Evolutionary conservation across 2,329 filamentous ascomycete genomes (phyloP), one percentile per base, ranked within the genome.

Genomic region (Alternaria tenuissima): DNA sequence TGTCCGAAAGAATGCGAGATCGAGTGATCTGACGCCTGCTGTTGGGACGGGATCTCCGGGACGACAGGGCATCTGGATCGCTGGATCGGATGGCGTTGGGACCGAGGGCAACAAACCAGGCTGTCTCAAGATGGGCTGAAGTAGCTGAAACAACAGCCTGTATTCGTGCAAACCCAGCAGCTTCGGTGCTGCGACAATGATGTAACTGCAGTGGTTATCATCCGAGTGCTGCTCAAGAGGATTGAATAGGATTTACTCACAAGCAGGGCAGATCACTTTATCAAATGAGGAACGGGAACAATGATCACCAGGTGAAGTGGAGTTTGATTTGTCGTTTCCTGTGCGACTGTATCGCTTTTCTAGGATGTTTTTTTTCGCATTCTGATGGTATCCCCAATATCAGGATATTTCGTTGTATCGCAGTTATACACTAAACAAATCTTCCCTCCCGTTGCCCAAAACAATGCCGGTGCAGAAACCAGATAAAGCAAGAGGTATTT

Each of bases 391-490:
- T 63, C 64, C 63, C 58, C 64, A 65, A 63, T 65, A 59, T 64
- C 58, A 55, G 62, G 56, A 55, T 60, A 58, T 55, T 62, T 65
- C 65, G 62, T 62, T 66, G 51, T 61, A 65, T 61, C 59, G 61
- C 67, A 71, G 65, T 67, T 64, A 64, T 69, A 71, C 61, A 63
- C 62, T 56, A 67, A 62, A 55, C 56, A 62, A 63, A 54, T 39
- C 42, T 47, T 54, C 55, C 65, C 55, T 30, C 57, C 63, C 63
- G 48, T 55, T 34, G 54, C 59, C 63, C 56, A 59, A 66, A 72
- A 66, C 57, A 61, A 70, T 71, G 65, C 68, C 63, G 51, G 55
- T 70, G 62, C 66, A 70, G 59, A 72, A 63, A 63, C 65, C 61
- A 55, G 65, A 62, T 58, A 68, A 62, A 68, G 65, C 55, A 57